Conservation (phyloP, 257 asterid species). For the Cinchona pubescens region DNA sequence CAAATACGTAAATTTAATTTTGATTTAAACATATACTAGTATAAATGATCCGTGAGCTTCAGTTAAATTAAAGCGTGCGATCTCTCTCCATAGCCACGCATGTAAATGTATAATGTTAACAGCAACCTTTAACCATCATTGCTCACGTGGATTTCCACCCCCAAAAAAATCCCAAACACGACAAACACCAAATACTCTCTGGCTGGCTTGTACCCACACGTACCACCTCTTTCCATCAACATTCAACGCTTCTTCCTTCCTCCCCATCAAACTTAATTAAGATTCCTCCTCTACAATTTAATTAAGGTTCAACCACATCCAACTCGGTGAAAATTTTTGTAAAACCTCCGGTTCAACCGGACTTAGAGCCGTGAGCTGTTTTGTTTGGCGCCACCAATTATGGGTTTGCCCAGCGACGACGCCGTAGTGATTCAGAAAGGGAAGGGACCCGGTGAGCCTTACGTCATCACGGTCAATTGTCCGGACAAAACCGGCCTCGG, state of each 20-base stretch:
- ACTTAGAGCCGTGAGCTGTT: neutral
- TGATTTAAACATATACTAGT: too few species aligned
- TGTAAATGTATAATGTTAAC: too few species aligned
- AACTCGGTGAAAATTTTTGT: neutral
- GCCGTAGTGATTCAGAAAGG: conserved; percentile 64
- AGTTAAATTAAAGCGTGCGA: too few species aligned
- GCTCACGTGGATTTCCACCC: neutral
- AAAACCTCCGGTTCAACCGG: neutral
- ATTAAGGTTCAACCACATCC: neutral
- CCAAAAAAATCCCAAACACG: neutral
- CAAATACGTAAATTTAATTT: too few species aligned
- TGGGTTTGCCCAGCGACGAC: conserved; percentile 55
- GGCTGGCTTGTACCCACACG: too few species aligned
- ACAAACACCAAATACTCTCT: neutral
- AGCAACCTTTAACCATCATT: neutral
- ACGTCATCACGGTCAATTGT: conserved; percentile 62
- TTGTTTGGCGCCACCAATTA: conserved; percentile 8
- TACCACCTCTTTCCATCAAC: neutral
- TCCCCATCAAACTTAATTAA: neutral
- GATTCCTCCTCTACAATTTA: neutral
- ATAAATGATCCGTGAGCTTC: too few species aligned
- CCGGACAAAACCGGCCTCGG: conserved; percentile 65
- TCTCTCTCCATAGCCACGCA: too few species aligned
- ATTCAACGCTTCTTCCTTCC: neutral
- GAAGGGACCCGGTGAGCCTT: conserved; percentile 55